Evolutionary conservation across 768 basidiomycete species (phyloP).

Genomic region (Tulasnella sp.): DNA sequence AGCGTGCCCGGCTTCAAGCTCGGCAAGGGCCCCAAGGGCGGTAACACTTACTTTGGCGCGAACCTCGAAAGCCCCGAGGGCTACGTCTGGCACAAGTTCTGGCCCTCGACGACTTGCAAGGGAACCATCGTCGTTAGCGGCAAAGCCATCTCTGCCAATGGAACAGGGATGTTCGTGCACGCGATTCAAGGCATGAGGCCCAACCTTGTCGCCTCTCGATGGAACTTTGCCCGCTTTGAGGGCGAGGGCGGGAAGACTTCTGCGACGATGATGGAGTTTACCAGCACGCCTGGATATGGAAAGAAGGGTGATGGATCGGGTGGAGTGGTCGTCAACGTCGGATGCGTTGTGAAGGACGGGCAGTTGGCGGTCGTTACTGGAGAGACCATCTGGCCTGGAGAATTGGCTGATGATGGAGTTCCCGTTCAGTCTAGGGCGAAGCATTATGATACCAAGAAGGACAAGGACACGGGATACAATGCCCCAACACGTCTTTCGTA

Average conservation of each 20-base stretch:
- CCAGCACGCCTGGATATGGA: constrained; percentile 71
- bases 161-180: constrained; percentile 81
- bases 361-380: constrained; percentile 71
- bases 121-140: constrained; percentile 67
- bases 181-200: constrained; percentile 99
- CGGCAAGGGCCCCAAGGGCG: constrained; percentile 80
- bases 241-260: constrained; percentile 69
- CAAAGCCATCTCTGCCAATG: constrained; percentile 47
- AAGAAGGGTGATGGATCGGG: constrained; percentile 73
- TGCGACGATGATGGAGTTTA: constrained; percentile 94
- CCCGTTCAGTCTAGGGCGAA: constrained; percentile 54
- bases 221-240: constrained; percentile 96
- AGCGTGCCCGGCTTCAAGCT: constrained; percentile 82
- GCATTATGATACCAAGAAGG: constrained; percentile 52
- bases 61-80: constrained; percentile 64
- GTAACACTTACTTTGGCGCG: constrained; percentile 78
- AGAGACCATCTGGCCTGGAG: constrained; percentile 68
- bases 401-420: constrained; percentile 37
- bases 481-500: constrained; percentile 61
- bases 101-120: constrained; percentile 57
- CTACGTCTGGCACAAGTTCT: constrained; percentile 86
- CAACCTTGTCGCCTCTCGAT: constrained; percentile 81
- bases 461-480: constrained; percentile 65
- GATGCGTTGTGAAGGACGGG: constrained; percentile 71
- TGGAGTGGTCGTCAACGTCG: constrained; percentile 76